Base-by-base conservation (phyloP, 805 yeast species). In the Pichia scutulata region DNA sequence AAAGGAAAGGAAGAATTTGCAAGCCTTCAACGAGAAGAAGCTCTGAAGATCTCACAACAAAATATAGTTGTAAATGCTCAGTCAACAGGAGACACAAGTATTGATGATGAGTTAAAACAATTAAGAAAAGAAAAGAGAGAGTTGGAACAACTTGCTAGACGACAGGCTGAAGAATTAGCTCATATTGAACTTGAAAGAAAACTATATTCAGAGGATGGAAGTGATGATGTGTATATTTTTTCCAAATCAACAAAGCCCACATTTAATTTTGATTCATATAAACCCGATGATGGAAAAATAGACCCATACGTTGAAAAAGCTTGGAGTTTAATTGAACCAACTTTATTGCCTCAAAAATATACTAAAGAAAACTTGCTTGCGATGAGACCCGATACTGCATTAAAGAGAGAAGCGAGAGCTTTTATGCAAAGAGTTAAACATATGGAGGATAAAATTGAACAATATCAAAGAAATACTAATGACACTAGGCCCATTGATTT, bases 1-100 rank as follows among this genome's bases (percentile, higher is more conserved):
- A 46, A 60, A 56, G 44, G 74, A 73, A 55, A 66, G 75, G 61
- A 77, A 74, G 56, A 68, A 18, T 80, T 64, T 43, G 49, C 62
- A 25, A 51, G 50, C 12, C 12, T 64, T 14, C 62, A 60, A 40
- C 41, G 62, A 41, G 64, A 60, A 43, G 60, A 58, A 43, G 63
- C 59, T 43, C 25, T 22, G 48, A 24, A 42, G 6, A 14, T 16
- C 16, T 4, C 19, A 13, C 26, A 39, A 24, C 8, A 19, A 7
- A 30, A 30, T 18, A 22, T n/a, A 21, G 21, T 23, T 14, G 22
- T 19, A 18, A 8, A 21, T 10, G 23, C 33, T 18, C 18, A 21
- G 7, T 9, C n/a, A 9, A 13, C 25, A 10, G 4, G 1, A 19
- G 21, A 28, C 14, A 25, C 13, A 24, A n/a, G 9, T 12, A 4